These are phyloP conservation scores for Geotrichum macrosporum DNA, from an alignment of 1,139 yeast species.

Conservation along the genomic window DNA sequence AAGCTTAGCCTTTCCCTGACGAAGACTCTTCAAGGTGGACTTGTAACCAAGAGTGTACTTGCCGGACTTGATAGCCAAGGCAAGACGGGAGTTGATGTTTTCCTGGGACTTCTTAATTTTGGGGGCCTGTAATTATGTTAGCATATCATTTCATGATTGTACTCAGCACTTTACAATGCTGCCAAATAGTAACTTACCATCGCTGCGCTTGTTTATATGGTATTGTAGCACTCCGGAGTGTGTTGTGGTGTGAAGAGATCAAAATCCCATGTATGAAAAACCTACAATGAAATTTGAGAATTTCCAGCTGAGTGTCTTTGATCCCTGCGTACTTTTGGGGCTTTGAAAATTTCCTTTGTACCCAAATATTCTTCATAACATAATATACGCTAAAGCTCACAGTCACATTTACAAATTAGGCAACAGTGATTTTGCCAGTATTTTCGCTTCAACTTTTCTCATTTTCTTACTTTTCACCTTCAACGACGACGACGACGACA, in stretches of 20 bases:
- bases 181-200: slow-evolving; percentile 95
- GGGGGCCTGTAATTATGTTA: slow-evolving; percentile 67
- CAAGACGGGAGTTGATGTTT: slow-evolving; percentile 96
- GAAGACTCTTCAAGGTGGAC: slow-evolving; percentile 96
- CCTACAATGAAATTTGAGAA: too few species aligned
- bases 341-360: neutral
- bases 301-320: too few species aligned
- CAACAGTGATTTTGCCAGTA: neutral
- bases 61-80: slow-evolving; percentile 98
- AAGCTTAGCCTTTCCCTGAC: slow-evolving; percentile 95
- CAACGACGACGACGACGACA: slow-evolving; percentile 3
- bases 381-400: neutral
- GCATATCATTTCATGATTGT: too few species aligned
- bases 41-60: slow-evolving; percentile 99
- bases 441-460: slow-evolving; percentile 4
- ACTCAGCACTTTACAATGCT: too few species aligned
- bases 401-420: slow-evolving; percentile 11
- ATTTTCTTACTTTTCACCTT: slow-evolving; percentile 9
- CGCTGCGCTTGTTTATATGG: slow-evolving; percentile 63
- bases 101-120: slow-evolving; percentile 82
- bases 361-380: neutral
- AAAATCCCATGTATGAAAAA: too few species aligned
- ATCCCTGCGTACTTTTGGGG: too few species aligned
- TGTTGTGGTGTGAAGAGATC: slow-evolving; percentile 13
- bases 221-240: slow-evolving; percentile 77